A percentile compares a stretch with the other conserved stretches of the same genome.
These are phyloP conservation scores for Suhomyces anneliseae DNA, from an alignment of 1,139 yeast genomes.

Conservation along the genomic window DNA sequence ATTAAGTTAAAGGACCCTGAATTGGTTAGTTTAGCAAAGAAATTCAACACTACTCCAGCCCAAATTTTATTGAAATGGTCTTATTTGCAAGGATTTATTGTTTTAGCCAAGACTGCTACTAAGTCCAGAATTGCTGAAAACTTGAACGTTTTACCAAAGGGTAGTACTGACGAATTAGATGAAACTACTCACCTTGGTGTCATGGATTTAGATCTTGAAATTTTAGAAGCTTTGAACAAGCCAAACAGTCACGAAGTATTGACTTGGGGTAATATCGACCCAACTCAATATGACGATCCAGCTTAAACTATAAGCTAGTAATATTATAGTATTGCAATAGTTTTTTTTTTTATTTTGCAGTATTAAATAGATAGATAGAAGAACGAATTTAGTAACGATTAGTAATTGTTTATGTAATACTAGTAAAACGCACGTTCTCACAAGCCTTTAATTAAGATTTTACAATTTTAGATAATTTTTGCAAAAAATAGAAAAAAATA, in stretches of 20 bases:
- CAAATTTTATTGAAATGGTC: conserved; percentile 41
- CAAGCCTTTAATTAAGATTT: no score
- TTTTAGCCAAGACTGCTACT: conserved; percentile 68
- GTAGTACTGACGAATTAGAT: conserved; percentile 19
- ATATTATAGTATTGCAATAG: background rate
- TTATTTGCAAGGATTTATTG: conserved; percentile 59
- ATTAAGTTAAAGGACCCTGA: conserved; percentile 52
- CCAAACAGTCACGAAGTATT: conserved; percentile 34
- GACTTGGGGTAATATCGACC: conserved; percentile 32
- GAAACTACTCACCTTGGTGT: conserved; percentile 29
- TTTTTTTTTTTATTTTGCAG: background rate
- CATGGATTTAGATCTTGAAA: conserved; percentile 34
- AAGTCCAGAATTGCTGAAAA: conserved; percentile 44
- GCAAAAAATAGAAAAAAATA: no score
- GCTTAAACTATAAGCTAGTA: background rate
- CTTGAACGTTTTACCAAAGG: conserved; percentile 33
- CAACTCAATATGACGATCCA: conserved; percentile 20
- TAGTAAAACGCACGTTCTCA: no score
- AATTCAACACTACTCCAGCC: conserved; percentile 23
- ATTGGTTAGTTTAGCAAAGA: conserved; percentile 30
- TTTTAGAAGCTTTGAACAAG: conserved; percentile 32
- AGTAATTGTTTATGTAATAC: background rate
- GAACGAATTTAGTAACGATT: background rate
- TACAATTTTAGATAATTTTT: no score
- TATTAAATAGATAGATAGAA: background rate